Evolutionary conservation across 169 alveolate genomes (phyloP).

Genomic region (Cryptosporidium xiaoi): DNA sequence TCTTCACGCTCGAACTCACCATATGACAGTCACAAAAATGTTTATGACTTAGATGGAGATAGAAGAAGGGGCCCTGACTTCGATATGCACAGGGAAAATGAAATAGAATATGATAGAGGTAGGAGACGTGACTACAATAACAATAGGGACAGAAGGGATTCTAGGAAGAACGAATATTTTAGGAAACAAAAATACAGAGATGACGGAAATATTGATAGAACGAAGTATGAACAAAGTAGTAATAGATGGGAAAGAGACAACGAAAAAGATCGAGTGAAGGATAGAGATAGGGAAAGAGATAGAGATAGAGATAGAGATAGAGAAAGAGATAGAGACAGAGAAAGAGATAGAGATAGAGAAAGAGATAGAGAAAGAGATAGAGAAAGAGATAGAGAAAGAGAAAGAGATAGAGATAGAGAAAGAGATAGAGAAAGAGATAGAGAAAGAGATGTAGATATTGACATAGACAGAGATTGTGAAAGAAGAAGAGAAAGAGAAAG

Average conservation of each 20-base stretch:
- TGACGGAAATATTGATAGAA: conserved; percentile 12
- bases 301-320: conserved; percentile 55
- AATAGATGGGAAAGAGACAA: conserved; percentile 43
- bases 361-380: conserved; percentile 34
- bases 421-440: conserved; percentile 55
- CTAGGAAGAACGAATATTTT: conserved; percentile 5
- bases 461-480: conserved; percentile 21
- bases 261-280: conserved; percentile 21
- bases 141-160: neutral
- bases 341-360: conserved; percentile 30
- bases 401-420: conserved; percentile 40
- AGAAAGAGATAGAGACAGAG: conserved; percentile 43
- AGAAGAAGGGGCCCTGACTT: conserved; percentile 33
- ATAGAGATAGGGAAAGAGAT: conserved; percentile 50
- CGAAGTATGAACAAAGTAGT: conserved; percentile 20
- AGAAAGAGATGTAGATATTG: conserved; percentile 45
- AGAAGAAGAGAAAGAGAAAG: conserved; percentile 33
- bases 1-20: conserved; percentile 74
- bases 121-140: conserved; percentile 46
- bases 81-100: conserved; percentile 32
- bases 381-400: conserved; percentile 37
- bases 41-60: conserved; percentile 54
- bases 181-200: conserved; percentile 38
- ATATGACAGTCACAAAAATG: conserved; percentile 40
- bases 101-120: conserved; percentile 14